Base-by-base conservation (phyloP, 768 basidiomycete species). In the Serendipita sp. region DNA sequence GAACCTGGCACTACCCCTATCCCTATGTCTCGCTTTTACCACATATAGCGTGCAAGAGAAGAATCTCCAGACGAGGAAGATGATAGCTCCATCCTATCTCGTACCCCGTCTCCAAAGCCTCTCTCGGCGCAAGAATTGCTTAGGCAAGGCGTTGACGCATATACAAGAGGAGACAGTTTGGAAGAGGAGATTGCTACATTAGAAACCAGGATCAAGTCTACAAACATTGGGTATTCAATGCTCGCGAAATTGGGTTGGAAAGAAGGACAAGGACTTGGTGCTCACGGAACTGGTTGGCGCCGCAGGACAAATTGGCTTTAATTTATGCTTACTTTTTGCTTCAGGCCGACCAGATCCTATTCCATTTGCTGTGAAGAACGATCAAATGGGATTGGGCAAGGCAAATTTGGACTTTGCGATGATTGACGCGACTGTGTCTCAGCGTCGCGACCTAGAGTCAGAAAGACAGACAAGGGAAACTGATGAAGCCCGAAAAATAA, bases 401-500 rank as follows among this genome's bases (percentile, higher is more conserved):
- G 77, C 77, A 3, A 85, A 72, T 61, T 86, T 89, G 70, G 90
- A 92, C 70, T 81, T 86, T 43, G 81, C 82, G 42, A 85, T 90
- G 83, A 86, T 90, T 50, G 88, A 90, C 71, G 83, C 85, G 0
- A 90, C 88, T 5, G 89, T 90, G 26, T 85, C 88, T 5, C 86
- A 88, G 67, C 81, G 90, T 31, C 83, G 89, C 11, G 86, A 74
- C 44, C 73, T 92, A 16, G 88, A 90, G 68, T 89, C 89, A 2
- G 90, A 91, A 70, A 79, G 87, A 38, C 86, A 88, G 70, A 81
- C 78, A 60, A 86, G 82, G 69, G 90, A 92, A 72, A 88, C 82
- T 0, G 86, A 83, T 61, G 85, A 87, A 45, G 87, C 91, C 68
- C 83, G 87, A 34, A 76, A 72, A 68, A 77, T 78, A 28, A 81